Conservation (phyloP, 495 filamentous ascomycete species). For the Aspergillus funiculosus region DNA sequence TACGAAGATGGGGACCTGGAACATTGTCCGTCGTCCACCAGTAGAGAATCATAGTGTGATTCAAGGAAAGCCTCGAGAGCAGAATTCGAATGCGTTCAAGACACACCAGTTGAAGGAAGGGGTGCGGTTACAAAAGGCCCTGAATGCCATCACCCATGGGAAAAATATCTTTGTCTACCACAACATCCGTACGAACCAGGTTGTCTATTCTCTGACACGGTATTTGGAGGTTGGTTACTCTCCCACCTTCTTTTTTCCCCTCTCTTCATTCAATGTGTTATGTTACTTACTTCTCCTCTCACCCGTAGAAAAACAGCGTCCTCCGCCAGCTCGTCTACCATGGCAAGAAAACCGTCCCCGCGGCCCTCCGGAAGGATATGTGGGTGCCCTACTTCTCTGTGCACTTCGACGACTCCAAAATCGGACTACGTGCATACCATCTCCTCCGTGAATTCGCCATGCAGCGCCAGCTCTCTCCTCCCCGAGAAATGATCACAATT, state of each 20-base stretch:
- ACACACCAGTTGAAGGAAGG: slow-evolving; percentile 33
- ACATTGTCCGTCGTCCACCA: slow-evolving; percentile 36
- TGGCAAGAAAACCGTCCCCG: slow-evolving; percentile 82
- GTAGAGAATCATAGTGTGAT: slow-evolving; percentile 35
- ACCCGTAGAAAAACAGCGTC: slow-evolving; percentile 54
- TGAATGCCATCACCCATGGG: slow-evolving; percentile 49
- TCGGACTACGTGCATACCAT: slow-evolving; percentile 71
- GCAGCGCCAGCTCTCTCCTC: slow-evolving; percentile 42
- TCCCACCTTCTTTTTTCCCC: slow-evolving; percentile 2
- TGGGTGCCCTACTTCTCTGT: slow-evolving; percentile 80
- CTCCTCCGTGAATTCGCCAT: slow-evolving; percentile 72
- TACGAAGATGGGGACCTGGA: slow-evolving; percentile 40
- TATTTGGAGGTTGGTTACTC: slow-evolving; percentile 58
- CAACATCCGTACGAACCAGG: slow-evolving; percentile 73
- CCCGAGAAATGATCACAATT: slow-evolving; percentile 46
- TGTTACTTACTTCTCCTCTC: neutral
- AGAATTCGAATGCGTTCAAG: slow-evolving; percentile 41
- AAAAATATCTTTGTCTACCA: slow-evolving; percentile 77
- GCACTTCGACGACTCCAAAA: slow-evolving; percentile 54
- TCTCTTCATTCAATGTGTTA: neutral
- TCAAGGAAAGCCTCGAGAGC: slow-evolving; percentile 34
- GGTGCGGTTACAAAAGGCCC: slow-evolving; percentile 41
- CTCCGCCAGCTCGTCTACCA: slow-evolving; percentile 76
- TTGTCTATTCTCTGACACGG: slow-evolving; percentile 71
- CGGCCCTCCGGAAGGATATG: slow-evolving; percentile 78